Conservation (phyloP, 176 grass and related monocot species). For the Canna indica region DNA sequence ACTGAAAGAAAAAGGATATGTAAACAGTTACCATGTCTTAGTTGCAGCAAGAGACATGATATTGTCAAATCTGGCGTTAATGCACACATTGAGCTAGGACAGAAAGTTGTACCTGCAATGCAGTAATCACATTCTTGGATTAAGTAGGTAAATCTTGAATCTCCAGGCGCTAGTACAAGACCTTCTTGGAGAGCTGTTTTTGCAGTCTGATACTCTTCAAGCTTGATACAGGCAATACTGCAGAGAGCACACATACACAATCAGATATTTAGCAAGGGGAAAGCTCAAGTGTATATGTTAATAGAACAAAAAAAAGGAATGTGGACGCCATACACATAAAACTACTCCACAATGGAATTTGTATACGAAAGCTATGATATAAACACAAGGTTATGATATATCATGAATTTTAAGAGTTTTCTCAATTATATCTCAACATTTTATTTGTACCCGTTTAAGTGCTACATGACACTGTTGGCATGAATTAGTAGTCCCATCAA, state of each 20-base stretch:
- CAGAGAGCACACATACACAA: neutral
- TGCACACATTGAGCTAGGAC: neutral
- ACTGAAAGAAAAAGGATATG: neutral
- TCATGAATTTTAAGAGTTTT: too few relatives aligned
- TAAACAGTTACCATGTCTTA: neutral
- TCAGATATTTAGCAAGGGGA: neutral
- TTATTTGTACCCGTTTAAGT: too few relatives aligned
- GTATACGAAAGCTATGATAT: neutral
- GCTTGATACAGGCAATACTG: conserved; percentile 44
- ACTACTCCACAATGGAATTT: neutral
- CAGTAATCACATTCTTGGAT: conserved; percentile 37
- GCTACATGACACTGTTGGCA: too few relatives aligned
- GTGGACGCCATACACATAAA: neutral
- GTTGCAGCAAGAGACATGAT: neutral
- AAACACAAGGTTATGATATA: too few relatives aligned
- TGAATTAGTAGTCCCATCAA: too few relatives aligned
- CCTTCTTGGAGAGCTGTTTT: conserved; percentile 38
- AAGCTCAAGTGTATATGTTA: neutral
- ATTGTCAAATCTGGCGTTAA: neutral
- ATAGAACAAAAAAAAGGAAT: neutral
- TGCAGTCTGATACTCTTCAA: conserved; percentile 48
- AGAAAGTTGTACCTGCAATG: conserved; percentile 30
- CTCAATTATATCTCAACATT: too few relatives aligned
- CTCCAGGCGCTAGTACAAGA: conserved; percentile 30
- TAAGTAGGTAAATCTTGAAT: conserved; percentile 37